Evolutionary conservation across 2,329 filamentous ascomycete genomes (phyloP).

Genomic region (Knufia fluminis): DNA sequence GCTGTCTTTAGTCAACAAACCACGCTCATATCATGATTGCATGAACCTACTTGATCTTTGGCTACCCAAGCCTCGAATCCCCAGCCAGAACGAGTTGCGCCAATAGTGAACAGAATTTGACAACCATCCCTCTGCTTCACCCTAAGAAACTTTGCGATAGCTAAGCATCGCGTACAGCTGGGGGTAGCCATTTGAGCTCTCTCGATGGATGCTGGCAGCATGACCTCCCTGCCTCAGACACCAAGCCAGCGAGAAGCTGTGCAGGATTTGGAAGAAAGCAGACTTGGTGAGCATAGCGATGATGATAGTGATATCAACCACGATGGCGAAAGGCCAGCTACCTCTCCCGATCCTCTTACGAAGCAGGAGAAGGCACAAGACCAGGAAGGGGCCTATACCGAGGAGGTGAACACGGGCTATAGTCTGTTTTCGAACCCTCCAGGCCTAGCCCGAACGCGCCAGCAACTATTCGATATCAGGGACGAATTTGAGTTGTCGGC

Average conservation of each 20-base stretch:
- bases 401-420: slow-evolving; percentile 16
- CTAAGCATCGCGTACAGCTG: too few relatives aligned
- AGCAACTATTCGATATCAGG: slow-evolving; percentile 37
- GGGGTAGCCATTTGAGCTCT: too few relatives aligned
- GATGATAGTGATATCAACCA: slow-evolving; percentile 9
- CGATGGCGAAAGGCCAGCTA: slow-evolving; percentile 13
- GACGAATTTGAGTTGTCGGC: slow-evolving; percentile 39
- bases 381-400: slow-evolving; percentile 1
- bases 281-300: slow-evolving; percentile 7
- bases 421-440: slow-evolving; percentile 35
- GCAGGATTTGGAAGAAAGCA: background rate
- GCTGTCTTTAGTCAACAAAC: background rate
- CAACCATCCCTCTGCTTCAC: background rate
- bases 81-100: too few relatives aligned
- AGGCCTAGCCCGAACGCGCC: slow-evolving; percentile 34
- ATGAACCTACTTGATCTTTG: too few relatives aligned
- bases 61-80: too few relatives aligned
- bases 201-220: background rate
- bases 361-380: slow-evolving; percentile 10
- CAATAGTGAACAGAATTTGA: too few relatives aligned
- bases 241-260: background rate
- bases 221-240: slow-evolving; percentile 1
- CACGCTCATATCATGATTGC: too few relatives aligned
- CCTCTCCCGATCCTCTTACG: slow-evolving; percentile 9
- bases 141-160: too few relatives aligned